Evolutionary conservation across 2,329 filamentous ascomycete species (phyloP).

Genomic region (Cytospora schulzeri): DNA sequence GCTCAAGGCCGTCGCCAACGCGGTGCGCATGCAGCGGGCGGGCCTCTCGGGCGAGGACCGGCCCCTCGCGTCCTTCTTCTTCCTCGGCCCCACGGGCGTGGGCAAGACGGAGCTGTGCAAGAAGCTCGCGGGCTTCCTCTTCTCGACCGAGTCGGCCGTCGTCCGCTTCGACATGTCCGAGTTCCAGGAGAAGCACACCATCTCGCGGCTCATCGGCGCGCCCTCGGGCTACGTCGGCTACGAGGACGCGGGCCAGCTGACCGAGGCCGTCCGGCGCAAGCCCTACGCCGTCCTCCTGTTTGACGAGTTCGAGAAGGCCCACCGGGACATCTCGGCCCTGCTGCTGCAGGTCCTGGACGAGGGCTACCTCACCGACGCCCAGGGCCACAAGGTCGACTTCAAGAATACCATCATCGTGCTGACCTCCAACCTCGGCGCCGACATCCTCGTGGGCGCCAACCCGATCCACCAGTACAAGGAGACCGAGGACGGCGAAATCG

Average conservation of each 20-base stretch:
- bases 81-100: slow-evolving; percentile 93
- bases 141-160: slow-evolving; percentile 88
- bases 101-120: slow-evolving; percentile 98
- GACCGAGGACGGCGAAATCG: slow-evolving; percentile 67
- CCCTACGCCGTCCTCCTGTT: slow-evolving; percentile 94
- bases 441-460: slow-evolving; percentile 82
- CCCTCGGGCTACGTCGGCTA: slow-evolving; percentile 96
- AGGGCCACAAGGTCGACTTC: slow-evolving; percentile 97
- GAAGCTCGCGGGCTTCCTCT: slow-evolving; percentile 89
- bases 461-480: slow-evolving; percentile 65
- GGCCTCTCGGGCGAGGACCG: slow-evolving; percentile 90
- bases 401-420: slow-evolving; percentile 95
- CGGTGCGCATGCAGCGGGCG: slow-evolving; percentile 90
- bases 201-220: slow-evolving; percentile 87
- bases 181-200: slow-evolving; percentile 96
- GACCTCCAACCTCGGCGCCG: slow-evolving; percentile 91
- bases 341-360: slow-evolving; percentile 94
- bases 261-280: slow-evolving; percentile 91
- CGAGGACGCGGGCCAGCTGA: slow-evolving; percentile 93
- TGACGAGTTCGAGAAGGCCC: slow-evolving; percentile 97
- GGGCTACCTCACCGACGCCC: slow-evolving; percentile 91
- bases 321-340: slow-evolving; percentile 89
- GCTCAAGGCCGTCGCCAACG: slow-evolving; percentile 85
- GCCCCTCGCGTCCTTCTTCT: slow-evolving; percentile 94
- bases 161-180: slow-evolving; percentile 97